Evolutionary conservation across 2,329 filamentous ascomycete genomes (phyloP).

Genomic region (Huntiella decipiens): DNA sequence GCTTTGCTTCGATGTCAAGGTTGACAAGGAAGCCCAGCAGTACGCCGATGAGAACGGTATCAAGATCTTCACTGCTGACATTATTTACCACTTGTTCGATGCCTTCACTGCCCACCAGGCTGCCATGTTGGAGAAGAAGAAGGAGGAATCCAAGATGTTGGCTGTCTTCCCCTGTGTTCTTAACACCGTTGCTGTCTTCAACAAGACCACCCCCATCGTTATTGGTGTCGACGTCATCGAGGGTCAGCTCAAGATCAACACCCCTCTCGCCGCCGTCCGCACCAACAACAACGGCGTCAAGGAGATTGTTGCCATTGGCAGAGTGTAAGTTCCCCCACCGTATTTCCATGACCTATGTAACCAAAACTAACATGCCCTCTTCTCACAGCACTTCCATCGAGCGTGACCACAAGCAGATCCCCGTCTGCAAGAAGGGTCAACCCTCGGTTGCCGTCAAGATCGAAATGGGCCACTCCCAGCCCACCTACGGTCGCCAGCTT

Average conservation of each 20-base stretch:
- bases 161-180: slow-evolving; percentile 96
- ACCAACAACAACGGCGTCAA: slow-evolving; percentile 63
- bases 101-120: slow-evolving; percentile 91
- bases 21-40: slow-evolving; percentile 82
- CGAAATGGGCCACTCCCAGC: slow-evolving; percentile 80
- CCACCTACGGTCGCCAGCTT: slow-evolving; percentile 81
- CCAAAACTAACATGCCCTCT: slow-evolving; percentile 15
- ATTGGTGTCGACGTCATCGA: slow-evolving; percentile 92
- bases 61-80: slow-evolving; percentile 96
- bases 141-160: slow-evolving; percentile 87
- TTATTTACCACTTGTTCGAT: slow-evolving; percentile 98
- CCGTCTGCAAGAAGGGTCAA: slow-evolving; percentile 82
- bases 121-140: slow-evolving; percentile 69
- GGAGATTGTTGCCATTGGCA: slow-evolving; percentile 67
- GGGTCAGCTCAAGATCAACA: slow-evolving; percentile 68
- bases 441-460: slow-evolving; percentile 98
- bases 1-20: slow-evolving; percentile 98
- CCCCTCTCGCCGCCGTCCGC: slow-evolving; percentile 76
- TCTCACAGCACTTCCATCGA: slow-evolving; percentile 69
- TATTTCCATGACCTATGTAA: background rate
- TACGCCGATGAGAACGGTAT: slow-evolving; percentile 90
- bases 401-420: slow-evolving; percentile 89
- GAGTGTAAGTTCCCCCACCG: slow-evolving; percentile 56
- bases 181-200: slow-evolving; percentile 80
- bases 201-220: slow-evolving; percentile 92